These are phyloP conservation scores for Toxoplasma gondii DNA, from an alignment of 169 alveolate genomes.

Conservation along the genomic window DNA sequence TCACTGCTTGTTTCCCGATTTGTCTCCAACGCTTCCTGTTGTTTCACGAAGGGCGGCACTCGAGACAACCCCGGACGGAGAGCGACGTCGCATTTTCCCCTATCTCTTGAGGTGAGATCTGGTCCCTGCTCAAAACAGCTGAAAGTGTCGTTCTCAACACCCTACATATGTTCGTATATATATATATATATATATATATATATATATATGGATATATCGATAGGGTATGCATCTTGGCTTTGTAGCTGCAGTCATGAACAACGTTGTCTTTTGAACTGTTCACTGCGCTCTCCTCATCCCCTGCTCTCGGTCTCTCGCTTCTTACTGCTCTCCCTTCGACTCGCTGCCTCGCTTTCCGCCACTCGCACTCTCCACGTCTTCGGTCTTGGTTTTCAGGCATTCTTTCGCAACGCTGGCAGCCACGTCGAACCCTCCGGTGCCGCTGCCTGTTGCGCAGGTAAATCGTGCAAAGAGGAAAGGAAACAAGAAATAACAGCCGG, in stretches of 20 bases:
- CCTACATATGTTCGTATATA: background rate
- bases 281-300: background rate
- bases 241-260: no score
- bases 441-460: constrained; percentile 81
- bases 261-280: background rate
- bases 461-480: background rate
- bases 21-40: background rate
- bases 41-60: constrained; percentile 72
- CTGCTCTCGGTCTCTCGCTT: background rate
- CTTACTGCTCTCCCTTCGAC: no score
- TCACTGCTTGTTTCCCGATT: background rate
- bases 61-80: constrained; percentile 75
- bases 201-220: background rate
- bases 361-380: no score
- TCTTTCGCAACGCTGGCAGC: constrained; percentile 82
- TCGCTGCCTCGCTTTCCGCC: no score
- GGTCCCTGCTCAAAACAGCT: background rate
- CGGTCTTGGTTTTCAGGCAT: constrained; percentile 62
- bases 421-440: constrained; percentile 80
- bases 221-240: no score
- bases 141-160: no score
- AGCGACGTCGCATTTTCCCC: constrained; percentile 75
- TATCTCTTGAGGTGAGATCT: constrained; percentile 72
- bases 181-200: no score
- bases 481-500: background rate